Base-by-base conservation (phyloP, 2,329 filamentous ascomycete genomes). In the Aureobasidium sp. region DNA sequence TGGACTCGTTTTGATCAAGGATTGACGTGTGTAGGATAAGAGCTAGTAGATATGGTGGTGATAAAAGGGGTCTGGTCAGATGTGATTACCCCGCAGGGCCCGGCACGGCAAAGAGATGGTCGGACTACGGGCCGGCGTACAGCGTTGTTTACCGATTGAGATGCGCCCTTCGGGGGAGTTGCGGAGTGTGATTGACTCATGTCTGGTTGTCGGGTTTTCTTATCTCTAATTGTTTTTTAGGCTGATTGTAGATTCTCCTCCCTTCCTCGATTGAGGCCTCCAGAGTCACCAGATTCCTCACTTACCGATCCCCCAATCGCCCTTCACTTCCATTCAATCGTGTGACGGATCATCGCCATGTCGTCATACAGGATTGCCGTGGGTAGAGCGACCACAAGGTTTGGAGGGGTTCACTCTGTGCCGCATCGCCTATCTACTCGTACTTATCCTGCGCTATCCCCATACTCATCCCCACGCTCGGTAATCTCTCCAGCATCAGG, bases 291-390 rank as follows among this genome's bases (percentile, higher is more conserved):
- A 57, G 53, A 36, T 36, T 55, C 29, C 27, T 32, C 53, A 46
- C 53, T 46, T 26, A 17, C 52, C 37, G 52, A 32, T 20, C 39
- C 39, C 27, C 53, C 53, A 41, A 44, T 46, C 53, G 41, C 9
- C 27, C 39, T 44, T 46, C 53, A 44, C n/a, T 46, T 6, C 10
- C 20, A 13, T 51, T 20, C 15, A 8, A 53, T 60, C 46, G 44
- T 50, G 46, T 60, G 44, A 60, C 57, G 29, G 27, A 26, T 29
- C 20, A 48, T 15, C 9, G 36, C 20, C 32, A 60, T 60, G 57
- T 60, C 57, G 57, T 60, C 57, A 60, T 60, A 51, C 36, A 41
- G 27, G 46, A 60, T 60, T 44, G 44, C 46, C 44, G 27, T 59
- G 34, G 56, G 44, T 20, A 47, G 57, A 60, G 46, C 46, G 26